Evolutionary conservation across 2,329 filamentous ascomycete species (phyloP), one percentile per base, ranked within the genome.

Genomic region (Fusarium denticulatum): DNA sequence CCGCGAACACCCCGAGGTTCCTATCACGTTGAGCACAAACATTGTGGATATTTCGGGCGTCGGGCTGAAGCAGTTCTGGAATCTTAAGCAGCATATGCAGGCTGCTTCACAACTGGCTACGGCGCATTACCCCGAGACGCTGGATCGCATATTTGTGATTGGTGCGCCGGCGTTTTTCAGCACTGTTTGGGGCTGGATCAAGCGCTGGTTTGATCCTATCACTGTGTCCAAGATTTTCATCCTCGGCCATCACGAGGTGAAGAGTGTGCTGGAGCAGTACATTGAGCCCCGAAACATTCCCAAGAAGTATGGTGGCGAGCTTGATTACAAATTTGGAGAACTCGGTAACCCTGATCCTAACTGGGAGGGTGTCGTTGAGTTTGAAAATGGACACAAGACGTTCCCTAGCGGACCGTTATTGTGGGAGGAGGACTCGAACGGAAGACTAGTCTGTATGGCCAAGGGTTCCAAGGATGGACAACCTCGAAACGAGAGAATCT

Each of bases 161-260:
- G 95, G 95, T 69, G 96, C 96, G 1, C 96, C 96, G 13, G 85
- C 89, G 50, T 97, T 97, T 88, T 97, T 97, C 86, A 93, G 93
- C 56, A 97, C 94, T 6, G 94, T 97, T 68, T 96, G 95, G 95
- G 91, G 93, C 74, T 97, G 95, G 94, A 89, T 97, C 83, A 97
- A 97, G 87, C 92, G 93, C 79, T 97, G 95, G 95, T 97, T 97
- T 79, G 93, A 95, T 84, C 95, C 95, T 12, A 94, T 95, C 71
- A 98, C 96, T 39, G 94, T 95, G 7, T 96, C 94, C 78, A 98
- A 98, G 85, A 98, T 98, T 81, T 97, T 97, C 82, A 96, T 98
- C 77, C 89, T 98, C 61, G 87, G 88, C 53, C 86, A 90, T 14
- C 80, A 89, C 62, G 94, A 97, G 82, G 92, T 97, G 60, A 89